Base-by-base conservation (phyloP, 2,329 filamentous ascomycete species). In the Chalaropsis thielavioides region DNA sequence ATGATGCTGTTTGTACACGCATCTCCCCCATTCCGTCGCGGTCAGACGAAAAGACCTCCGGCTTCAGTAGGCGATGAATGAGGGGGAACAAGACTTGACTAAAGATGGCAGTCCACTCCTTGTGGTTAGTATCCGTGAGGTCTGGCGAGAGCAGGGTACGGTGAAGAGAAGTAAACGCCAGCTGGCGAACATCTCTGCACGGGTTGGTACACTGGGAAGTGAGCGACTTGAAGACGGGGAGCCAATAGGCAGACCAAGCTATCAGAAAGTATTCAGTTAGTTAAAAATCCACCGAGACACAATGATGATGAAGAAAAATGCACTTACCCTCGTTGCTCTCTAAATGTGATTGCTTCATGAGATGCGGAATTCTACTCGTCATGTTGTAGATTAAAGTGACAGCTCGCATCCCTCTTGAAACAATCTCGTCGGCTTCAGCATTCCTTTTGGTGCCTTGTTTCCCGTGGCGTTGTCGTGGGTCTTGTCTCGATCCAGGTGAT, bases 201-300 rank as follows among this genome's bases (percentile, higher is more conserved):
- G 92, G 91, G 72, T 97, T 99, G 64, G 90, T 89, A 75, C 92
- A 96, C 75, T 99, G 94, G 3, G 84, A 85, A 2, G 89, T 94
- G 19, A 99, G 78, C 5, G 90, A 89, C 70, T 90, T 85, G 75
- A 99, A 94, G 31, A 99, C 91, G 1, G 92, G 94, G 15, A 92
- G 86, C 94, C 94, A 99, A 74, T 99, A 99, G 8, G 94, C 90
- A 62, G 90, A 91, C 94, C 94, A 99, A 15, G 94, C 94, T 89
- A 68, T n/a, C 4, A 59, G 40, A 41, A 5, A 41, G 17, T 22
- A 24, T 2, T 22, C n/a, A 6, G 43, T 59, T 27, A 61, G 43
- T 59, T 17, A 61, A 70, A 44, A 46, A 41, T 31, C 8, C 22
- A 61, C 15, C 7, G 13, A 51, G n/a, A 19, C 22, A 11, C 24